A percentile compares a stretch with the other conserved stretches of the same genome.
Evolutionary conservation across 306 rosid species (phyloP).

Genomic region (Begonia loranthoides): DNA sequence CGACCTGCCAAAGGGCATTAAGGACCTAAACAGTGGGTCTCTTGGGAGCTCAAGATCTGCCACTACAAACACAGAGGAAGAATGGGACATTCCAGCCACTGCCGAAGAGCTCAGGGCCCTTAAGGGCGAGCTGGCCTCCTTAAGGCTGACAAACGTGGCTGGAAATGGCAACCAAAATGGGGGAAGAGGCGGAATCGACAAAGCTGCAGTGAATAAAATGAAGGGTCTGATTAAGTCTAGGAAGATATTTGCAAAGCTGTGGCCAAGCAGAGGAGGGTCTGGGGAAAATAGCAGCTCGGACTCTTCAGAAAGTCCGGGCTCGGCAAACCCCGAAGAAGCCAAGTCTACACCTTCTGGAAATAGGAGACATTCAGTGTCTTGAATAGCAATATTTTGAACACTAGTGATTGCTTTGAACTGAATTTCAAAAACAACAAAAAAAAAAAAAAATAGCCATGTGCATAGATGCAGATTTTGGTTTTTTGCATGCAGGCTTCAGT

Average conservation of each 20-base stretch:
- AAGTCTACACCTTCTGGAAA: conserved; percentile 86
- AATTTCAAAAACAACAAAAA: too few relatives aligned
- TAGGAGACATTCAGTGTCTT: conserved; percentile 92
- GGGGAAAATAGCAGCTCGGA: conserved; percentile 91
- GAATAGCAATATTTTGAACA: conserved; percentile 6
- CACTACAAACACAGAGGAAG: conserved; percentile 71
- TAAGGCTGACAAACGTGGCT: conserved; percentile 50
- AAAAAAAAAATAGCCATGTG: too few relatives aligned
- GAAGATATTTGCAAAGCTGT: conserved; percentile 60
- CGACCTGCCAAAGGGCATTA: conserved; percentile 61
- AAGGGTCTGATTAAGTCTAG: conserved; percentile 70
- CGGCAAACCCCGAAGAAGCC: conserved; percentile 76
- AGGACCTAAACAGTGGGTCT: conserved; percentile 52
- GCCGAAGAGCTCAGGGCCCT: conserved; percentile 82
- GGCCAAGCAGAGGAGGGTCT: conserved; percentile 73
- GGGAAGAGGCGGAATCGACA: conserved; percentile 40
- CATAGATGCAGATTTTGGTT: too few relatives aligned
- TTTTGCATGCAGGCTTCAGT: too few relatives aligned
- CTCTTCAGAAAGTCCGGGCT: conserved; percentile 72
- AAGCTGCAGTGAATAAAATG: conserved; percentile 70
- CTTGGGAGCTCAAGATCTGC: conserved; percentile 82
- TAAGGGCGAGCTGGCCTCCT: conserved; percentile 71
- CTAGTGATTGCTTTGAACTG: too few relatives aligned
- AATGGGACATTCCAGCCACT: conserved; percentile 53
- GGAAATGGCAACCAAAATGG: conserved; percentile 35